Percentiles rank a stretch among this genome's conserved stretches.
Conservation (phyloP, 1,139 yeast species). For the Chernovozyma sophiae-reginae region DNA sequence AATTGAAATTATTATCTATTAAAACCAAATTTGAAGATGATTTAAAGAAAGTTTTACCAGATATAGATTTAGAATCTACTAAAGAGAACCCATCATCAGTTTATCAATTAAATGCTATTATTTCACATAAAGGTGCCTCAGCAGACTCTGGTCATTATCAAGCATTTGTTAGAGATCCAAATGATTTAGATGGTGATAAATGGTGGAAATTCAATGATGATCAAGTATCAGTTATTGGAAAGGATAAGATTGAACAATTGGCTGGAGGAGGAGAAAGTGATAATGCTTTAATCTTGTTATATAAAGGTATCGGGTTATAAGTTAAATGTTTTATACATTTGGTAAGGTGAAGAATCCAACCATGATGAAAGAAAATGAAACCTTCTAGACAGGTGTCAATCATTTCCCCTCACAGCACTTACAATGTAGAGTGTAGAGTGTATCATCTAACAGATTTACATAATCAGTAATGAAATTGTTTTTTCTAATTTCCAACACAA, state of each 20-base stretch:
- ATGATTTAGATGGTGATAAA: conserved; percentile 58
- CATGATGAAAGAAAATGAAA: no score
- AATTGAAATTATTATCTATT: conserved; percentile 42
- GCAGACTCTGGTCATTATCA: conserved; percentile 99
- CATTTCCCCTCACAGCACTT: no score
- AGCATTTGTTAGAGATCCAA: conserved; percentile 72
- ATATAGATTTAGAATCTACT: conserved; percentile 27
- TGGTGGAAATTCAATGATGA: conserved; percentile 98
- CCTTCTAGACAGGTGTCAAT: no score
- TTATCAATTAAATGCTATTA: conserved; percentile 76
- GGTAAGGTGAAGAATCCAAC: no score
- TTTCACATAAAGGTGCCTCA: conserved; percentile 92
- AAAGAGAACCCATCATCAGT: conserved; percentile 87
- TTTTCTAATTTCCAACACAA: no score
- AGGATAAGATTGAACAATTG: conserved; percentile 74
- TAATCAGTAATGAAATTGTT: background rate
- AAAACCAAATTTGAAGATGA: conserved; percentile 44
- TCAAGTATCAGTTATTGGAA: conserved; percentile 71
- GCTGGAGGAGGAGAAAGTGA: conserved; percentile 99
- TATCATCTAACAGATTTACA: no score
- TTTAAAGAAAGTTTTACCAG: conserved; percentile 35
- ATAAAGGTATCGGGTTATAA: conserved; percentile 68
- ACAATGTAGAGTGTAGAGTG: no score
- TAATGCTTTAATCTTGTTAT: conserved; percentile 82
- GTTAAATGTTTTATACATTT: no score